Evolutionary conservation across 345 rosid species (phyloP), one percentile per base, ranked within the genome.

Genomic region (Psidium friedrichsthalianum): DNA sequence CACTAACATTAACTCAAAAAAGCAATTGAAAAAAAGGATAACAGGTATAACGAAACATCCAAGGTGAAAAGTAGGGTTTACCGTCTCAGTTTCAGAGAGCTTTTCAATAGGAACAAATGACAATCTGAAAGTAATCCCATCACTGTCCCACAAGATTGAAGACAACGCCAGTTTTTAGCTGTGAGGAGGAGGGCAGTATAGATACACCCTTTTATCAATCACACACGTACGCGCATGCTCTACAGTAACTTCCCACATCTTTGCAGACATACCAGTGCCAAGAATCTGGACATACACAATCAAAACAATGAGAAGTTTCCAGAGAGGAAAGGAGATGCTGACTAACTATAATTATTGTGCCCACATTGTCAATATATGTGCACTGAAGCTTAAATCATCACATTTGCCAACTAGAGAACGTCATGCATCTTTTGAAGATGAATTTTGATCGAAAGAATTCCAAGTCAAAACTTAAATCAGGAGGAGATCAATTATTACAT

Each of bases 261-360:
- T 97, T 56, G 98, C 93, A 84, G 99, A 97, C 99, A 97, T 97
- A 36, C 99, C 99, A 7, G 98, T 92, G 83, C 99, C 99, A 59
- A 97, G 97, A 88, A 96, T 92, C 99, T 97, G 91, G 90, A 90
- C 78, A 69, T 64, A 27, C 82, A 22, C 84, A 56, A 61, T 84
- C 84, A 86, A 64, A 56, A 87, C 81, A 20, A 83, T 74, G 84
- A 85, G 83, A 11, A 24, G 44, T 53, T 74, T 83, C 20, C 51
- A 83, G 1, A 52, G 56, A 82, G 2, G 84, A 27, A 54, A 51
- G 11, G 20, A 12, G 40, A n/a, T 82, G 83, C 25, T 51, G 32
- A 14, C 51, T 53, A 82, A 82, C 56, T n/a, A 82, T 18, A 36
- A 69, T 69, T 69, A 69, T 2, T 2, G 24, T 32, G 42, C 44